phyloP scores from a whole-genome alignment of 2,329 filamentous ascomycete genomes.

The Aspergillus versicolor region DNA sequence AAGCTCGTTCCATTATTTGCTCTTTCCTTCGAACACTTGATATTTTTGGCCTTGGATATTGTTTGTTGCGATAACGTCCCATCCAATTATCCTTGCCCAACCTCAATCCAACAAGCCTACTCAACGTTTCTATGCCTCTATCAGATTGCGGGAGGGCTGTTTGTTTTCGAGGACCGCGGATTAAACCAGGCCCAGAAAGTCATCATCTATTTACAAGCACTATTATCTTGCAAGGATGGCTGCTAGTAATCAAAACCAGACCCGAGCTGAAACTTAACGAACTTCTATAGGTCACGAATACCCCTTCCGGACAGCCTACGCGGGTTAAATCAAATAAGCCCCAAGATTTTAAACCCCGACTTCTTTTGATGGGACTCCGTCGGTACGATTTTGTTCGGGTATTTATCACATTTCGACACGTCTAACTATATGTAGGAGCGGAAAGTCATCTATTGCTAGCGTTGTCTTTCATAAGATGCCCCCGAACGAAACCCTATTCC shows the following conservation, averaged over 20 bases:
- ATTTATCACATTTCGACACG: neutral
- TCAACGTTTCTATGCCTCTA: neutral
- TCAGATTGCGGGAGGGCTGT: neutral
- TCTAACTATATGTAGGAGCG: constrained; percentile 64
- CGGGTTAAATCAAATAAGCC: constrained; percentile 41
- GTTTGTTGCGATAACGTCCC: neutral
- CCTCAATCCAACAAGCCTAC: neutral
- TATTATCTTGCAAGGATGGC: neutral
- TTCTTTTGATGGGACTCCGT: constrained; percentile 93
- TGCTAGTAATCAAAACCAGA: neutral
- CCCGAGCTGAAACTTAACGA: constrained; percentile 12
- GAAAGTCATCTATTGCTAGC: constrained; percentile 96
- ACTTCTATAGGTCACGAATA: constrained; percentile 34
- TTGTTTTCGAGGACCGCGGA: neutral
- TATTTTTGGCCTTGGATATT: neutral
- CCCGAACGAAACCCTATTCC: constrained; percentile 89
- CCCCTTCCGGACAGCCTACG: constrained; percentile 23
- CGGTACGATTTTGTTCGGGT: constrained; percentile 57
- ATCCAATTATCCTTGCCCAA: neutral
- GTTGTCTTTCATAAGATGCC: constrained; percentile 99
- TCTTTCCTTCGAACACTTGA: neutral
- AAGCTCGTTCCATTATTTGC: neutral
- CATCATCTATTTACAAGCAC: constrained; percentile 4
- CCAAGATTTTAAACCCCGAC: constrained; percentile 70
- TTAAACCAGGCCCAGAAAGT: constrained; percentile 9